Evolutionary conservation across 2,329 filamentous ascomycete species (phyloP), one percentile per base, ranked within the genome.

Genomic region (Colletotrichum filicis): DNA sequence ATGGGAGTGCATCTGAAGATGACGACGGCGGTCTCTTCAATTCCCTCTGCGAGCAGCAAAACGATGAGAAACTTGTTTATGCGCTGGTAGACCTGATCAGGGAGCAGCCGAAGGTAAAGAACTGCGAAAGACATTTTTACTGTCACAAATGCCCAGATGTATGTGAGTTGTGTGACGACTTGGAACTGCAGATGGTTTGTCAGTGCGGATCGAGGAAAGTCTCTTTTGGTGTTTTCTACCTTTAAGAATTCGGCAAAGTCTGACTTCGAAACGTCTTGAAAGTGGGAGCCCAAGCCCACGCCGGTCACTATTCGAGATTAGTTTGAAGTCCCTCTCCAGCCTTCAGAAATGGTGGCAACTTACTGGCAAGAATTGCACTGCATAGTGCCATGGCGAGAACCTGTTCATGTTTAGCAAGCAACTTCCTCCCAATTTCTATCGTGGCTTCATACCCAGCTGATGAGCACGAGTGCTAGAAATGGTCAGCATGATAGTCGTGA

Each of bases 121-220:
- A 71, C 71, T 5, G 71, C 71, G 5, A 75, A 75, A 4, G 74
- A 75, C 59, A 75, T 74, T 37, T 75, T 75, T 30, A 71, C 74
- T 3, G 74, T 75, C 35, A 75, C 74, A 32, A 75, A 75, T 19
- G 66, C 74, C 74, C 74, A 75, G 32, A 75, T 66, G 57, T 75
- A 75, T 32, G 71, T 67, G 55, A 75, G 67, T 49, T 74, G 74
- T 24, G 74, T 75, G 28, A 62, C 67, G n/a, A 75, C 68, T 75
- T 75, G 74, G 6, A 58, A 61, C 74, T 75, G 11, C 7, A 64
- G 8, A 7, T 4, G 19, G 11, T 22, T 14, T 46, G 55, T 64
- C 32, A 63, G 49, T 30, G 6, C 30, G 5, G 7, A 32, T 32
- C 42, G 35, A 28, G n/a, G 8, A 49, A 26, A 12, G 16, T 16